These are phyloP conservation scores for Globisporangium abappressorium DNA, from an alignment of 352 stramenopile species.

Conservation along the genomic window DNA sequence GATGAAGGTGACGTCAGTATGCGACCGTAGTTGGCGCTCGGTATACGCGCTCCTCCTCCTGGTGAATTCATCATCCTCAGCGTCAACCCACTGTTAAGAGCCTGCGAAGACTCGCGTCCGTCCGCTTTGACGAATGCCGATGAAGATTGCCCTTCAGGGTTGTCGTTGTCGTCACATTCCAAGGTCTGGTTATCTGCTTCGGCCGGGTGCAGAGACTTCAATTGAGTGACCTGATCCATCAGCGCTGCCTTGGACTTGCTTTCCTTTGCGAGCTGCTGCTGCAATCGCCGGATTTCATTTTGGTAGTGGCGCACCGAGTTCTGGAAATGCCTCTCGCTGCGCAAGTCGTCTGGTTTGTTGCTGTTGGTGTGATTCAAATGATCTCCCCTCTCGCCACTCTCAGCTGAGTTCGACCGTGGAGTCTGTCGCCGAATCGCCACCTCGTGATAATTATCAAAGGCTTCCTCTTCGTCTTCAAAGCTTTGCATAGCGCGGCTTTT, in stretches of 20 bases:
- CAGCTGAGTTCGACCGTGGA: background rate
- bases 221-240: conserved; percentile 42
- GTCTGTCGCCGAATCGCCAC: conserved; percentile 20
- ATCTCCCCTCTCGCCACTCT: background rate
- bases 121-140: background rate
- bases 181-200: conserved; percentile 4
- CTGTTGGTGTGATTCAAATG: background rate
- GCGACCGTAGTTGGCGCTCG: conserved; percentile 6
- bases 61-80: background rate
- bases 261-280: conserved; percentile 57
- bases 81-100: background rate
- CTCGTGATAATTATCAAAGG: conserved; percentile 31
- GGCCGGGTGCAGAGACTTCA: conserved; percentile 6
- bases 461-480: conserved; percentile 39
- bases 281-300: conserved; percentile 64
- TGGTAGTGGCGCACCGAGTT: conserved; percentile 56
- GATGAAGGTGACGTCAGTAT: conserved; percentile 4
- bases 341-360: conserved; percentile 5
- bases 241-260: conserved; percentile 41
- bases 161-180: background rate
- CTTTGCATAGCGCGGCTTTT: background rate
- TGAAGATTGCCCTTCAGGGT: background rate
- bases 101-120: background rate
- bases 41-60: background rate
- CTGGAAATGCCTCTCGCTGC: conserved; percentile 24